These are phyloP conservation scores for Pseudogymnoascus sp. DNA, from an alignment of 2,329 filamentous ascomycete genomes.

Conservation along the genomic window DNA sequence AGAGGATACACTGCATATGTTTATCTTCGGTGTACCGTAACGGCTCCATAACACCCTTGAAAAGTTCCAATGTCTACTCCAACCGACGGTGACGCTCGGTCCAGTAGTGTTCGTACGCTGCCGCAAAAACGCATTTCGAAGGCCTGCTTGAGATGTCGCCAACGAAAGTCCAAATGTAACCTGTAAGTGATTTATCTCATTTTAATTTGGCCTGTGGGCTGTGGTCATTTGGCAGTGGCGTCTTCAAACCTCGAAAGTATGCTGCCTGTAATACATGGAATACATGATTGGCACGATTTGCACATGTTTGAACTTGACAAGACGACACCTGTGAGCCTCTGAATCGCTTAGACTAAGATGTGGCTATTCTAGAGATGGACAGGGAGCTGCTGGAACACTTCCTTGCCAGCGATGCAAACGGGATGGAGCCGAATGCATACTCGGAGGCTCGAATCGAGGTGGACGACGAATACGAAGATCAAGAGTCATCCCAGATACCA, in stretches of 20 bases:
- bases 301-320: conserved; percentile 24
- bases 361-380: conserved; percentile 24
- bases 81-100: neutral
- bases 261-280: neutral
- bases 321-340: conserved; percentile 29
- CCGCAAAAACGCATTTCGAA: conserved; percentile 18
- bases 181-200: conserved; percentile 15
- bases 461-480: conserved; percentile 28
- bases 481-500: conserved; percentile 10
- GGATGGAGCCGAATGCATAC: conserved; percentile 31
- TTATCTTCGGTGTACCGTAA: neutral
- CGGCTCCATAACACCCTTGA: neutral
- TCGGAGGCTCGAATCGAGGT: conserved; percentile 34
- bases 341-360: conserved; percentile 19
- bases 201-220: neutral
- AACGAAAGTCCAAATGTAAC: conserved; percentile 21
- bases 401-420: conserved; percentile 34
- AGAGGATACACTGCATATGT: neutral
- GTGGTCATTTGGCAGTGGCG: neutral
- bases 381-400: conserved; percentile 20
- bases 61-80: neutral
- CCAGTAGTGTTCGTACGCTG: neutral
- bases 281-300: neutral
- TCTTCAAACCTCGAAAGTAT: neutral
- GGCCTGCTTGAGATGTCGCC: conserved; percentile 20